Evolutionary conservation across 129 eudicot genomes (phyloP), one percentile per base, ranked within the genome.

Genomic region (Arctium lappa): DNA sequence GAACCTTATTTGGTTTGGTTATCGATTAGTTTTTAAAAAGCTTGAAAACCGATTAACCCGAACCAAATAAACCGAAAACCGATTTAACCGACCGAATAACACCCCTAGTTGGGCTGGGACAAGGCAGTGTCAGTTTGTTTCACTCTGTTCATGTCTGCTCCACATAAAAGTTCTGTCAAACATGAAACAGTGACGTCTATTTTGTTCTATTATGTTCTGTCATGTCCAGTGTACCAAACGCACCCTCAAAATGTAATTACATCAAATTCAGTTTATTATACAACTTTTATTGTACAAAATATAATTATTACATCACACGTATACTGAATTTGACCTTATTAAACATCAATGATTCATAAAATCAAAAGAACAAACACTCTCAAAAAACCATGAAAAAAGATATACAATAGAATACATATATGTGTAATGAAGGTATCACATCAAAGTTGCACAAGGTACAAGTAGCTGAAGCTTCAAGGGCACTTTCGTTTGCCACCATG

Each of bases 401-500:
- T 82, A 82, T 82, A 75, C 53, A 33, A 75, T 40, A 82, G 69
- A 65, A 74, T 42, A 75, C 50, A 74, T 10, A 74, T 13, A 32
- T 82, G 36, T 74, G 13, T 31, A 60, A 63, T 6, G 65, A 65
- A 10, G 9, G 37, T 18, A 30, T 65, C 34, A 18, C 56, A 63
- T 42, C 38, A 68, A 63, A 71, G 83, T 33, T 18, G 53, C 75
- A 82, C 74, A 75, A 75, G 69, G 50, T 33, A 44, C 74, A 18
- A 40, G 68, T 42, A 22, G 48, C 44, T 32, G 36, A 82, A 75
- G 69, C 79, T 71, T 83, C 65, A 85, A 39, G 88, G 88, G 40
- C 88, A 85, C 88, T 85, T 85, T 33, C 88, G 60, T 72, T 50
- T 85, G 69, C 88, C 88, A 80, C 85, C 89, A 66, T 90, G 94